Evolutionary conservation across 495 filamentous ascomycete species (phyloP).

Genomic region (Xylaria castorea): DNA sequence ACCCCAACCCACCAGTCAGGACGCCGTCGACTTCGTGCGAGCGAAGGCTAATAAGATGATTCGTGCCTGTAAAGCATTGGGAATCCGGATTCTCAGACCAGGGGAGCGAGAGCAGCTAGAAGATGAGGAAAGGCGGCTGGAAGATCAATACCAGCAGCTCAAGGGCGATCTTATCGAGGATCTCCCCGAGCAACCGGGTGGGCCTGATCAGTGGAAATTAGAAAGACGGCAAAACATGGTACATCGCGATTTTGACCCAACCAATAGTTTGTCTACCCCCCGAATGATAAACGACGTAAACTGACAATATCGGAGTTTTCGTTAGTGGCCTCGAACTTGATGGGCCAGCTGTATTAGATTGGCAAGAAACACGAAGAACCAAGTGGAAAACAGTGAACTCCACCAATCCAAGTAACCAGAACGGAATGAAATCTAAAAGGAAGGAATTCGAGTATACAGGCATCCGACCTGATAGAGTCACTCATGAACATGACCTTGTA

Average conservation of each 20-base stretch:
- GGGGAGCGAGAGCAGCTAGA: background rate
- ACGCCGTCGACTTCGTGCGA: background rate
- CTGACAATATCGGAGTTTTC: conserved; percentile 20
- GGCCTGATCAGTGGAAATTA: background rate
- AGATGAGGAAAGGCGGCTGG: background rate
- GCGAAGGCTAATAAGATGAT: conserved; percentile 12
- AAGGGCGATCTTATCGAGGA: conserved; percentile 19
- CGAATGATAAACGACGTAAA: background rate
- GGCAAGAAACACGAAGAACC: background rate
- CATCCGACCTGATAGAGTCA: background rate
- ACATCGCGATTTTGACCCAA: conserved; percentile 23
- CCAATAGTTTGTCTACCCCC: conserved; percentile 18
- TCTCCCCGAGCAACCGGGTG: background rate
- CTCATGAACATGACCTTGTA: conserved; percentile 14
- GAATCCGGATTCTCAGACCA: background rate
- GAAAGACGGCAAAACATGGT: conserved; percentile 23
- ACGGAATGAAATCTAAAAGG: background rate
- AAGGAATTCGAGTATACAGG: background rate
- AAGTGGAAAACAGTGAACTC: background rate
- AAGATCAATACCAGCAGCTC: background rate
- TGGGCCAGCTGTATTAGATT: background rate
- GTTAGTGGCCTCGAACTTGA: conserved; percentile 21
- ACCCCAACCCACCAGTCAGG: background rate
- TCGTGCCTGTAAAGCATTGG: background rate
- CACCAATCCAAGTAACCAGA: background rate